Evolutionary conservation across 2,329 filamentous ascomycete genomes (phyloP).

Genomic region (Neonectria ditissima): DNA sequence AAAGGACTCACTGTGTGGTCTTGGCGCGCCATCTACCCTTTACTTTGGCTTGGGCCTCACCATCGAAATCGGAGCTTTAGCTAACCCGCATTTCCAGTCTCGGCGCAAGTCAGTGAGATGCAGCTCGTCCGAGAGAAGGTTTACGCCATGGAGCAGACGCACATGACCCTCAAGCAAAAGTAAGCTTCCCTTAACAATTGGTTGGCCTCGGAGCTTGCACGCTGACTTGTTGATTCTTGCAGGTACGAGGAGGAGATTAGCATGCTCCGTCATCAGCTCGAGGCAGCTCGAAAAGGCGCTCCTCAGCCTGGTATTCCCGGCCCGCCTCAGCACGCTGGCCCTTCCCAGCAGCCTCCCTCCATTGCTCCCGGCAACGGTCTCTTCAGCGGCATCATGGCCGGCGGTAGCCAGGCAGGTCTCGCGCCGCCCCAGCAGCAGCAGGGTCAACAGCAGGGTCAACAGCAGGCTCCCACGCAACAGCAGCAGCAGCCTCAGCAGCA

Average conservation of each 20-base stretch:
- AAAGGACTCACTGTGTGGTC: background rate
- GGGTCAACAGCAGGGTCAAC: constrained; percentile 64
- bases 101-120: constrained; percentile 93
- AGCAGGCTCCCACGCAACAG: constrained; percentile 64
- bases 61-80: constrained; percentile 8
- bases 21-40: background rate
- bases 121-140: constrained; percentile 94
- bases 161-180: constrained; percentile 92
- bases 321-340: constrained; percentile 79
- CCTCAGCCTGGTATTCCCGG: constrained; percentile 71
- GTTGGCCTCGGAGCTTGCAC: background rate
- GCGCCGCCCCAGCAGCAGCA: constrained; percentile 80
- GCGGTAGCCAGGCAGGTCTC: constrained; percentile 84
- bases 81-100: constrained; percentile 68
- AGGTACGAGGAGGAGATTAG: constrained; percentile 96
- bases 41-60: constrained; percentile 4
- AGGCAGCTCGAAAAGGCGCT: constrained; percentile 74
- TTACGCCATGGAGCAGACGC: constrained; percentile 90
- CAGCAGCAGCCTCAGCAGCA: constrained; percentile 48
- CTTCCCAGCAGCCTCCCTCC: constrained; percentile 86
- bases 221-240: constrained; percentile 28
- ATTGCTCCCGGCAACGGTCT: constrained; percentile 92
- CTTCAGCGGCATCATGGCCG: constrained; percentile 96
- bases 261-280: constrained; percentile 88
- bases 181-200: constrained; percentile 59